A percentile compares a stretch with the other conserved stretches of the same genome.
These are phyloP conservation scores for Fusarium beomiforme DNA, from an alignment of 2,329 filamentous ascomycete genomes.

Conservation along the genomic window DNA sequence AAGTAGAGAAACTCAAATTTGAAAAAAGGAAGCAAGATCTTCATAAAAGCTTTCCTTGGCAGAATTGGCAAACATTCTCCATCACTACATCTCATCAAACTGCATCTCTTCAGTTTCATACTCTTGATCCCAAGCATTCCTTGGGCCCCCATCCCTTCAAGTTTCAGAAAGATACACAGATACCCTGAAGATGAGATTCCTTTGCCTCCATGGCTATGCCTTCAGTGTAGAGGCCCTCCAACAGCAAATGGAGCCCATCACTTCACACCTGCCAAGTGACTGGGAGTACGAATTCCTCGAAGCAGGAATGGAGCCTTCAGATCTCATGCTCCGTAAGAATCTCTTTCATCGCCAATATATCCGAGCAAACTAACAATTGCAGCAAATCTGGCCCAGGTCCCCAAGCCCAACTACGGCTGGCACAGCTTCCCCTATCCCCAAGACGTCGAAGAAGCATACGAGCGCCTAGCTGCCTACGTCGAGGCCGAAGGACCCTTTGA, in stretches of 20 bases:
- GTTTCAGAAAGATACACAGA: accelerated
- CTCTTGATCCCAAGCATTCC: too few species aligned
- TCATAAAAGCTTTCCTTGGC: neutral
- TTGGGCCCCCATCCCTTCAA: accelerated
- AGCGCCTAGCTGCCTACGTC: neutral
- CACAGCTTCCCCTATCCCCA: neutral
- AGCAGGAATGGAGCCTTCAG: neutral
- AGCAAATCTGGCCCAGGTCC: neutral
- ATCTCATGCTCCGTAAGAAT: neutral
- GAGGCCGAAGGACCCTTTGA: neutral
- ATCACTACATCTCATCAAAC: neutral
- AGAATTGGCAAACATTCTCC: too few species aligned
- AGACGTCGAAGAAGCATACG: neutral
- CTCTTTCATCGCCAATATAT: accelerated
- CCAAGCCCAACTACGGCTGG: neutral
- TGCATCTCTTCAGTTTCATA: neutral
- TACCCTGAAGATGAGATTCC: neutral
- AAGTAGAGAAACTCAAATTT: too few species aligned
- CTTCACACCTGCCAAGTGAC: neutral
- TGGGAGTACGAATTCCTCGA: neutral
- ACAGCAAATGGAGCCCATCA: neutral
- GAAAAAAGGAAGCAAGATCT: neutral
- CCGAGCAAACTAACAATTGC: neutral
- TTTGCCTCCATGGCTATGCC: neutral
- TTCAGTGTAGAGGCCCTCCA: neutral